Percentiles rank a stretch among this genome's conserved stretches.
These are phyloP conservation scores for Euphorbia schlechtendalii DNA, from an alignment of 441 rosid species.

Conservation along the genomic window DNA sequence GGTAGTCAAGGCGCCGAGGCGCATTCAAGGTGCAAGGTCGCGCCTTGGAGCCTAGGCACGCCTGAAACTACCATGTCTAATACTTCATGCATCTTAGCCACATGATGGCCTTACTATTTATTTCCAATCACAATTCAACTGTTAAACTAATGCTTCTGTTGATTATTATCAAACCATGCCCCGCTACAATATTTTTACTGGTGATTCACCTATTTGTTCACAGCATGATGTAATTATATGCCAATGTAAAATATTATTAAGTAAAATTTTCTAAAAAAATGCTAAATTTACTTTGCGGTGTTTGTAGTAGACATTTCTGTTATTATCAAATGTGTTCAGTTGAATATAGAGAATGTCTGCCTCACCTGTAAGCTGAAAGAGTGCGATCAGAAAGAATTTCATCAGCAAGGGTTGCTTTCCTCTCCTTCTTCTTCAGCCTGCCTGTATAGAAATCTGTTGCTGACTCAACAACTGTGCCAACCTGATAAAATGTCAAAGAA, in stretches of 20 bases:
- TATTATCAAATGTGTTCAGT: neutral
- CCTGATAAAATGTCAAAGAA: conserved; percentile 30
- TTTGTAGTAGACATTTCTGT: neutral
- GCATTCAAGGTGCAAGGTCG: no score
- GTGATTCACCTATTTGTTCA: no score
- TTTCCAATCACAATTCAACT: no score
- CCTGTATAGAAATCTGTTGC: conserved; percentile 53
- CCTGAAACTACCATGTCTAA: no score
- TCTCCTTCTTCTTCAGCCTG: conserved; percentile 77
- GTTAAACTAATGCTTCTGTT: neutral
- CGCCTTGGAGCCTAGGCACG: no score
- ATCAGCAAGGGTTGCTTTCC: conserved; percentile 69
- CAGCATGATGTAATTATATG: neutral
- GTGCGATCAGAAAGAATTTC: conserved; percentile 61
- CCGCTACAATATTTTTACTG: neutral
- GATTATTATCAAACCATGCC: neutral
- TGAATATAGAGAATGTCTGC: neutral
- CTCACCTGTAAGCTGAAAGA: conserved; percentile 56
- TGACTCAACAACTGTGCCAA: conserved; percentile 74
- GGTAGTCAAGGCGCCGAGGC: no score
- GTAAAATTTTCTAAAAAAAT: neutral
- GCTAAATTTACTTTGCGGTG: neutral
- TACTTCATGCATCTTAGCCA: no score
- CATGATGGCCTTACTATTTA: no score
- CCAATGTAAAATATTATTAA: neutral